A percentile compares a stretch with the other conserved stretches of the same genome.
These are phyloP conservation scores for Pyrrhoderma noxium DNA, from an alignment of 1,284 basidiomycete genomes.

Conservation along the genomic window DNA sequence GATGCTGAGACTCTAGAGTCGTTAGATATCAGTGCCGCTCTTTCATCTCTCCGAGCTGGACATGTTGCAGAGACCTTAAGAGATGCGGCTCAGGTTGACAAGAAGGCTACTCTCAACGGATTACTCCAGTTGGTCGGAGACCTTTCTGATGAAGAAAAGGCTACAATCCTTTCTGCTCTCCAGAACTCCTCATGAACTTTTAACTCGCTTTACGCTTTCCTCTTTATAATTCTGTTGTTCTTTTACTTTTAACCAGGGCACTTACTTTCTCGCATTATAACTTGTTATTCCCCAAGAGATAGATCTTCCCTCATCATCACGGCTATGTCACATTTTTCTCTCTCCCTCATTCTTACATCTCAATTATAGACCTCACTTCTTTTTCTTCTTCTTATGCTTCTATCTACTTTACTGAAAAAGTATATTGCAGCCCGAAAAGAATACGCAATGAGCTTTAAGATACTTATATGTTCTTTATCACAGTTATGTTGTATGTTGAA, in stretches of 20 bases:
- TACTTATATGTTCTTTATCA: too few species aligned
- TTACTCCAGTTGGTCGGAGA: slow-evolving; percentile 61
- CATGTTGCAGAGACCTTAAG: slow-evolving; percentile 55
- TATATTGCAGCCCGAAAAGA: too few species aligned
- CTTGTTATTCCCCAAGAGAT: not conserved
- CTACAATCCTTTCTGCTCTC: slow-evolving; percentile 21
- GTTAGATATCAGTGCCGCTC: slow-evolving; percentile 54
- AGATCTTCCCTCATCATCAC: not conserved
- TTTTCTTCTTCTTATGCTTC: too few species aligned
- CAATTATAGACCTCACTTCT: too few species aligned
- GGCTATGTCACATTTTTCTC: not conserved
- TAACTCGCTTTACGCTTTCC: not conserved
- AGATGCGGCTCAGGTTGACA: slow-evolving; percentile 57
- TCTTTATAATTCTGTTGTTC: slow-evolving; percentile 1
- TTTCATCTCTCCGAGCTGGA: slow-evolving; percentile 58
- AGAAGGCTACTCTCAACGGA: slow-evolving; percentile 62
- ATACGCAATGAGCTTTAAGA: too few species aligned
- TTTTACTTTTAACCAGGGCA: not conserved
- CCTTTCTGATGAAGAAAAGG: slow-evolving; percentile 66
- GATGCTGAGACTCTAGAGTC: slow-evolving; percentile 58
- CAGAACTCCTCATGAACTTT: not conserved
- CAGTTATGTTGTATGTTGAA: too few species aligned
- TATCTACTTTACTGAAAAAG: too few species aligned
- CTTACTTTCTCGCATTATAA: not conserved
- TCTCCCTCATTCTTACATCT: too few species aligned